phyloP scores from a whole-genome alignment of 352 stramenopile genomes.

The Globisporangium canariense region DNA sequence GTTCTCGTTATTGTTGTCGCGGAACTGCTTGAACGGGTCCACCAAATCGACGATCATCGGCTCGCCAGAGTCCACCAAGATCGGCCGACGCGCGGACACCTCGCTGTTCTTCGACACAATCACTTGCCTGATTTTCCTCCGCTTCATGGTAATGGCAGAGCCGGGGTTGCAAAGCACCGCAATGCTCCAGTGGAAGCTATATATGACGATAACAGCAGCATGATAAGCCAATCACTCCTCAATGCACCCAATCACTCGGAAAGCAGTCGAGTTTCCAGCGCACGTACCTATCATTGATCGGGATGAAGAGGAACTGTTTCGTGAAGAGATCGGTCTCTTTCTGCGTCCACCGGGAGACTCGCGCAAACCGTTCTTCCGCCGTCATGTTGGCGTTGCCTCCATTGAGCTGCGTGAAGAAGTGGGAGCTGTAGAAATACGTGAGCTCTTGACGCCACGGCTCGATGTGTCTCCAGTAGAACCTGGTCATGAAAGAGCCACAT shows the following conservation, averaged over 20 bases:
- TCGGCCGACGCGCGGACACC: constrained; percentile 14
- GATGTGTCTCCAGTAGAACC: constrained; percentile 70
- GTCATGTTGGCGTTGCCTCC: constrained; percentile 28
- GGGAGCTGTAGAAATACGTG: constrained; percentile 93
- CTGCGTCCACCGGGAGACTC: constrained; percentile 80
- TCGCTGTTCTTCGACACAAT: constrained; percentile 13
- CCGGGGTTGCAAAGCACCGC: constrained; percentile 84
- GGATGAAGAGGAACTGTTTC: constrained; percentile 87
- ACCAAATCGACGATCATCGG: constrained; percentile 31
- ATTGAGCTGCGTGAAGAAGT: constrained; percentile 93
- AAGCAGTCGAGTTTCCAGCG: background rate
- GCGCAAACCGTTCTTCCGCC: constrained; percentile 46
- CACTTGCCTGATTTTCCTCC: constrained; percentile 15
- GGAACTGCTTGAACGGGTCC: constrained; percentile 23
- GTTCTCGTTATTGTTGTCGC: background rate
- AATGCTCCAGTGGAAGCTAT: constrained; percentile 89
- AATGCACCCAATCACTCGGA: background rate
- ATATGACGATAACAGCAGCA: background rate
- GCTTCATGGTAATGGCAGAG: constrained; percentile 57
- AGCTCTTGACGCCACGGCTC: constrained; percentile 50
- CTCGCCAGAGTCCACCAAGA: constrained; percentile 11
- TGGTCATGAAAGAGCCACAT: constrained; percentile 12
- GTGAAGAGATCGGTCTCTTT: constrained; percentile 80
- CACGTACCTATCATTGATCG: constrained; percentile 84
- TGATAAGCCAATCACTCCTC: background rate